Conservation (phyloP, 371 early-diverging fungal species). For the Lichtheimia hyalospora region DNA sequence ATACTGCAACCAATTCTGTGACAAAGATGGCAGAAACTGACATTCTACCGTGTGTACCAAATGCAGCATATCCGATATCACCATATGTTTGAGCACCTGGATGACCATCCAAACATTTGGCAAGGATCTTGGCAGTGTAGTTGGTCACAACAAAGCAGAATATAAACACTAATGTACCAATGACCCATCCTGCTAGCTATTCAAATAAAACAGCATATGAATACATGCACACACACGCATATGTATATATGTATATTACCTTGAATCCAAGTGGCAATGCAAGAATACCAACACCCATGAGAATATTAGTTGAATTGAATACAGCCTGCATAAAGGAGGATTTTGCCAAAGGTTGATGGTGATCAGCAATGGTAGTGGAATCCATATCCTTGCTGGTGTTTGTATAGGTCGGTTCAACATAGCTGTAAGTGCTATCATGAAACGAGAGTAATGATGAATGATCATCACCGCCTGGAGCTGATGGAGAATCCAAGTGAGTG, state of each 20-base stretch:
- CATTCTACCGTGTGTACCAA: slow-evolving; percentile 58
- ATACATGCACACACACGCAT: not conserved
- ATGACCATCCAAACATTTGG: slow-evolving; percentile 47
- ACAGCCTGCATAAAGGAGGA: slow-evolving; percentile 36
- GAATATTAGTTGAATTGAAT: slow-evolving; percentile 56
- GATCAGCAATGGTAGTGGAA: not conserved
- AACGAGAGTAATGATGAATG: slow-evolving; percentile 7
- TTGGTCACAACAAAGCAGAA: slow-evolving; percentile 49
- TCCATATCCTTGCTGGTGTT: slow-evolving; percentile 10
- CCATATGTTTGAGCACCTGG: slow-evolving; percentile 53
- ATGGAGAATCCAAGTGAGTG: not conserved
- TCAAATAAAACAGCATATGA: not conserved
- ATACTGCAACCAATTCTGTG: slow-evolving; percentile 65
- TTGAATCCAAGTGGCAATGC: slow-evolving; percentile 46
- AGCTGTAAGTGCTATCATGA: slow-evolving; percentile 24
- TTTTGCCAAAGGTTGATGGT: not conserved
- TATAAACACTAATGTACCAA: slow-evolving; percentile 53
- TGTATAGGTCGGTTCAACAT: slow-evolving; percentile 11
- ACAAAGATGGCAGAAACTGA: slow-evolving; percentile 53
- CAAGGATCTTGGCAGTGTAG: slow-evolving; percentile 61
- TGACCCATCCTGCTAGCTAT: slow-evolving; percentile 53
- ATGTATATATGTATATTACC: no score
- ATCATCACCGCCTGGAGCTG: not conserved
- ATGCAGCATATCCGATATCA: slow-evolving; percentile 69
- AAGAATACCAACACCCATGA: slow-evolving; percentile 53